Conservation (phyloP, 768 basidiomycete species). For the Crucibulum laeve region DNA sequence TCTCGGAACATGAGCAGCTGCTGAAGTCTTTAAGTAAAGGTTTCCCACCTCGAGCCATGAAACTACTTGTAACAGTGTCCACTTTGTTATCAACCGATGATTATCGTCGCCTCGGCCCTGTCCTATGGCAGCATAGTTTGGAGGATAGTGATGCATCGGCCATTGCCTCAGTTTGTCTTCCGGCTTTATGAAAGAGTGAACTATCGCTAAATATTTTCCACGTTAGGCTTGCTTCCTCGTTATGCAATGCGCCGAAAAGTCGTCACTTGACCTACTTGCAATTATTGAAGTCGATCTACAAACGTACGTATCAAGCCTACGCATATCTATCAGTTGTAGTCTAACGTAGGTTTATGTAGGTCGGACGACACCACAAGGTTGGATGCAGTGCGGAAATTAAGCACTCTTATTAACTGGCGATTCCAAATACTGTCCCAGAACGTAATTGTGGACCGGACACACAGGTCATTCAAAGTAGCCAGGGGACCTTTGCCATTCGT, state of each 20-base stretch:
- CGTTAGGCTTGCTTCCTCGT: conserved; percentile 56
- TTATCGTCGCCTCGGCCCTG: conserved; percentile 44
- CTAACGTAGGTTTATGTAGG: conserved; percentile 25
- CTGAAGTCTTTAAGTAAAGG: conserved; percentile 41
- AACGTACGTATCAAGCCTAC: conserved; percentile 35
- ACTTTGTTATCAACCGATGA: conserved; percentile 46
- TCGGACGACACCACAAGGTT: conserved; percentile 43
- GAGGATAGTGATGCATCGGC: conserved; percentile 35
- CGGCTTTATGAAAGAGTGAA: neutral
- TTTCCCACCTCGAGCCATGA: conserved; percentile 42
- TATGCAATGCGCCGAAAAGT: conserved; percentile 73
- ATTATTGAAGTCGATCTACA: conserved; percentile 51
- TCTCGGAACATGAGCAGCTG: conserved; percentile 32
- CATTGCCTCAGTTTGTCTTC: conserved; percentile 44
- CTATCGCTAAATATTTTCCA: conserved; percentile 2
- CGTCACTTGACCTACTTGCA: conserved; percentile 39
- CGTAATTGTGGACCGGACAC: conserved; percentile 53
- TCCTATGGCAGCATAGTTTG: conserved; percentile 55
- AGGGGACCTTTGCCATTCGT: conserved; percentile 71
- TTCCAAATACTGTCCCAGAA: conserved; percentile 65
- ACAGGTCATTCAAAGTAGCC: conserved; percentile 68
- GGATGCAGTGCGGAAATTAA: conserved; percentile 50
- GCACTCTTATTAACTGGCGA: conserved; percentile 59
- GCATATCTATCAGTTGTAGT: neutral
- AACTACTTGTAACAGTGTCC: conserved; percentile 62